These are phyloP conservation scores for Fusarium incarnatum DNA, from an alignment of 2,329 filamentous ascomycete genomes.

Conservation along the genomic window DNA sequence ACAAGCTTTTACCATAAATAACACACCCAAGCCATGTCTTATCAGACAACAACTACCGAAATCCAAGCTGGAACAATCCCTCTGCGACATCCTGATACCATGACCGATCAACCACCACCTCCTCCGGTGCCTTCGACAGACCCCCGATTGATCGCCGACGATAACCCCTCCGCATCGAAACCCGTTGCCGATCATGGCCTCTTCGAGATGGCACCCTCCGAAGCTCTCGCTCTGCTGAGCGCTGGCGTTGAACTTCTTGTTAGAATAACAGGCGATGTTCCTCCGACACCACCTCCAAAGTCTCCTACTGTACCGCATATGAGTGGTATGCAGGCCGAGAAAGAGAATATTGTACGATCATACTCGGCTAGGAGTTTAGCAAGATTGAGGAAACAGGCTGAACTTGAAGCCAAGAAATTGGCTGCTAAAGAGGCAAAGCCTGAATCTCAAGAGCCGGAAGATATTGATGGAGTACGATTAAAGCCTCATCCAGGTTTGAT, in stretches of 20 bases:
- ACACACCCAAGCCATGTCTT: slow-evolving; percentile 39
- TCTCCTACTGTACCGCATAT: slow-evolving; percentile 74
- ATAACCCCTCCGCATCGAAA: slow-evolving; percentile 40
- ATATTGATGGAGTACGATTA: slow-evolving; percentile 69
- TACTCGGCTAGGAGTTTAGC: slow-evolving; percentile 67
- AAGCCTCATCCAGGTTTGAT: slow-evolving; percentile 51
- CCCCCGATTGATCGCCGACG: slow-evolving; percentile 48
- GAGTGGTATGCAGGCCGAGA: slow-evolving; percentile 71
- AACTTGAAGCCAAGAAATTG: slow-evolving; percentile 46
- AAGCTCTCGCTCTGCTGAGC: slow-evolving; percentile 83
- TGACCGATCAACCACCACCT: slow-evolving; percentile 50
- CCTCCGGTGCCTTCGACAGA: slow-evolving; percentile 58
- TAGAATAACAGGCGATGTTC: slow-evolving; percentile 79
- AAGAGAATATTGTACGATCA: slow-evolving; percentile 68
- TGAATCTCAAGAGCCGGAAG: slow-evolving; percentile 38
- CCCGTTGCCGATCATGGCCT: slow-evolving; percentile 69
- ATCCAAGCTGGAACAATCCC: slow-evolving; percentile 37
- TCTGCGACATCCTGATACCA: slow-evolving; percentile 42
- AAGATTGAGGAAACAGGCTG: slow-evolving; percentile 57
- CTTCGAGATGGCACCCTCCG: slow-evolving; percentile 76
- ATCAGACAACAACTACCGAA: slow-evolving; percentile 40
- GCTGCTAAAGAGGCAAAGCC: slow-evolving; percentile 30
- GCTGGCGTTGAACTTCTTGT: slow-evolving; percentile 77
- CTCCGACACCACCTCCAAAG: slow-evolving; percentile 79
- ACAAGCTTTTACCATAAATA: neutral